Evolutionary conservation across 2,329 filamentous ascomycete species (phyloP).

Genomic region (Colletotrichum sp.): DNA sequence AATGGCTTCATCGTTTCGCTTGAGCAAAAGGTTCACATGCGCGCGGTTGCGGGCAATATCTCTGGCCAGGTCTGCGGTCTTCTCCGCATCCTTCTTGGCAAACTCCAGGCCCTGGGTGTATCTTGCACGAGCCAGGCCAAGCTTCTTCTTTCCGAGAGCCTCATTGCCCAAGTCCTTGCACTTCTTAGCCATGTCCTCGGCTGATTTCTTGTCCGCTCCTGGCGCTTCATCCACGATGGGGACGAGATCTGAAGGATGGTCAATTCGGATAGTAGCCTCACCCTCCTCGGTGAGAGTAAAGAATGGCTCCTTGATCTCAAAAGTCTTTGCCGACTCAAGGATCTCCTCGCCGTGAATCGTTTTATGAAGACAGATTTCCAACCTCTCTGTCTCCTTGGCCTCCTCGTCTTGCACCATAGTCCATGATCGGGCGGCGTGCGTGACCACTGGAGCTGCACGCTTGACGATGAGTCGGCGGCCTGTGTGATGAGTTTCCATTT

Average conservation of each 20-base stretch:
- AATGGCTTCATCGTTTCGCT: conserved; percentile 34
- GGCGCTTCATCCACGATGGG: not conserved
- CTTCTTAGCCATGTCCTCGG: conserved; percentile 13
- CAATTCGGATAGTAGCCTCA: conserved; percentile 41
- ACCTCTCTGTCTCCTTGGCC: conserved; percentile 28
- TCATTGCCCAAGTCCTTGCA: conserved; percentile 34
- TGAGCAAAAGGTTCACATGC: conserved; percentile 34
- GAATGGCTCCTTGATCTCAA: conserved; percentile 56
- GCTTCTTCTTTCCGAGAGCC: conserved; percentile 27
- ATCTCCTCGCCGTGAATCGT: conserved; percentile 34
- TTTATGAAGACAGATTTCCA: conserved; percentile 39
- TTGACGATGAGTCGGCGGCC: conserved; percentile 29
- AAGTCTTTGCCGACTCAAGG: conserved; percentile 34
- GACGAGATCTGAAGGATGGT: conserved; percentile 36
- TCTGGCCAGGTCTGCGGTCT: conserved; percentile 22
- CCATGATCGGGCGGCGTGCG: conserved; percentile 32
- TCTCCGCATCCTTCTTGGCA: not conserved
- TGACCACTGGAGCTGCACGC: conserved; percentile 19
- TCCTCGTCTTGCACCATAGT: conserved; percentile 32
- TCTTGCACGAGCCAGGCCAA: conserved; percentile 24
- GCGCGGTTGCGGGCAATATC: conserved; percentile 38
- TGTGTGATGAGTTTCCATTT: conserved; percentile 34
- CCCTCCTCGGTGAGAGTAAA: conserved; percentile 47
- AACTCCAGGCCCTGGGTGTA: conserved; percentile 31
- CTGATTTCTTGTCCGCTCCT: not conserved